Base-by-base conservation (phyloP, 2,329 filamentous ascomycete species). In the Bipolaris cookei region DNA sequence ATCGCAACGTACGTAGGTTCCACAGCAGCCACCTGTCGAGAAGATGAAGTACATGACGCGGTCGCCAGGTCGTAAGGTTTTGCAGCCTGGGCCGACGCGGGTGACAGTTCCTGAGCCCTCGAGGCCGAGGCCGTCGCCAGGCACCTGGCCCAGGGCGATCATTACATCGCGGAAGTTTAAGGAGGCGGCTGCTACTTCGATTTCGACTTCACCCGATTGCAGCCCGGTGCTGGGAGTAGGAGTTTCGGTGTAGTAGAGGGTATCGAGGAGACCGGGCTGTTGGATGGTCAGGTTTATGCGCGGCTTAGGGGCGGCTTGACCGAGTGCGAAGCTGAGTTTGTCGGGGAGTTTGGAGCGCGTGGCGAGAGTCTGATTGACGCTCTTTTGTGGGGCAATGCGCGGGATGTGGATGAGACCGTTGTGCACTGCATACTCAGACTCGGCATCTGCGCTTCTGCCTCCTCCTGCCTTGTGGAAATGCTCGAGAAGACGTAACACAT, bases 111-210 rank as follows among this genome's bases (percentile, higher is more conserved):
- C 67, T 8, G 59, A 61, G 47, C 56, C 59, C 43, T 58, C 52
- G 28, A 61, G 54, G 7, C 61, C 61, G 2, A 64, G 46, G 32
- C 38, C 39, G 6, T 55, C 50, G 2, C 30, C 54, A 1, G 47
- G 41, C 10, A 59, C 32, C 44, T 59, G 56, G 5, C 49, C 45
- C 38, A 59, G 16, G 13, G 41, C 37, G n/a, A 56, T 48, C 51
- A 55, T 54, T 6, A 59, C 43, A 25, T 59, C 56, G 23, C 39
- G 38, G 57, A 67, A 69, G 41, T 70, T 70, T 42, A 67, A 34
- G 13, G 54, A 56, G 6, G 56, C 39, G 8, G 59, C 59, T 32
- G 32, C 42, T 25, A 65, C 58, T 28, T 63, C 44, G 11, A 69
- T 47, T 16, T 66, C 64, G 13, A 68, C 52, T 44, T 69, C 56